Evolutionary conservation across 495 filamentous ascomycete species (phyloP), one percentile per base, ranked within the genome.

Genomic region (Penicillium egyptiacum): DNA sequence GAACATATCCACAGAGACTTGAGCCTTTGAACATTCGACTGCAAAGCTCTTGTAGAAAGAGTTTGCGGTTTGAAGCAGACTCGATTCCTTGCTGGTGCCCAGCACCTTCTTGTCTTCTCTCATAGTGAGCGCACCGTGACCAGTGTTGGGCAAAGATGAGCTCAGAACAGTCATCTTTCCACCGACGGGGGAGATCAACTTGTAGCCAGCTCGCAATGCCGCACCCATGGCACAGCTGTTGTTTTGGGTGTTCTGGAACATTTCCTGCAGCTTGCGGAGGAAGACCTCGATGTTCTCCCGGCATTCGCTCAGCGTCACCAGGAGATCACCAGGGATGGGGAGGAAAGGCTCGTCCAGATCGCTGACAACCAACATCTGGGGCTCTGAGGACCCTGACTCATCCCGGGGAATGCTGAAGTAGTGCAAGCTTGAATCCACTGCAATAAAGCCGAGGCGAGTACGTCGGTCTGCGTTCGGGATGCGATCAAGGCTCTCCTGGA

Each of bases 1-100:
- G 78, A 98, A 98, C 94, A 98, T 98, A 73, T 98, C 94, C 65
- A 98, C 90, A 0, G 93, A 98, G 9, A 98, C 93, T 70, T 98
- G 94, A 57, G 92, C 92, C 75, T 98, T 98, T 43, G 93, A 97
- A 71, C 94, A 98, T 68, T 98, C 94, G 6, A 98, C 95, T 2
- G 94, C 94, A 70, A 98, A 98, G 67, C 90, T 96, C 79, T 98
- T 98, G 82, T 98, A 98, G 72, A 98, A 98, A 60, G 89, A 88
- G 75, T 88, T 96, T 12, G 82, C 89, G 0, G 95, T 98, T 68
- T 97, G 93, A 47, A 98, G 78, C 30, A 98, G 80, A 52, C 78
- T 77, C 62, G 82, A 89, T 67, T 98, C 94, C 72, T 96, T 96
- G 68, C 84, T 91, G 3, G 94, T 98, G 56, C 94, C 94, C 5